phyloP scores from a whole-genome alignment of 768 basidiomycete genomes.

The Boletus barrowsii region DNA sequence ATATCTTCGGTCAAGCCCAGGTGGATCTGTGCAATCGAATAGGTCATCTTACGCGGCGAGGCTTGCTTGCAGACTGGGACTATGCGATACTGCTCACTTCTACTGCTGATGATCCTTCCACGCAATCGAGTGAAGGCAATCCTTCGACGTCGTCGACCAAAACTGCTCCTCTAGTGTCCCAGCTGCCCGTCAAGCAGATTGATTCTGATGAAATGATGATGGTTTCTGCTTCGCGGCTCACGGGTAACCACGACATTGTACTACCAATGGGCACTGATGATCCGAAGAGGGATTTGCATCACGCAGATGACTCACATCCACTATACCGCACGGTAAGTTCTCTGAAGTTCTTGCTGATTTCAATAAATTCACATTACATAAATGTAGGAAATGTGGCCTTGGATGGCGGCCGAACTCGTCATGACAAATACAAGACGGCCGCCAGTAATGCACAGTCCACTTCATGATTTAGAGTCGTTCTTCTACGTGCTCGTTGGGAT shows the following conservation, averaged over 20 bases:
- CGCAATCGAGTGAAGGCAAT: too few species aligned
- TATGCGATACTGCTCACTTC: background rate
- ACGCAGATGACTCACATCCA: background rate
- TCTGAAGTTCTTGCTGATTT: too few species aligned
- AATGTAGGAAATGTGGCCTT: background rate
- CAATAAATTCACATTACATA: background rate
- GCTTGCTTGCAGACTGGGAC: background rate
- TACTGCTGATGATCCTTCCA: background rate
- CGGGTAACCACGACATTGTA: background rate
- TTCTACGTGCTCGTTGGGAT: background rate
- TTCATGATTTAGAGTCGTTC: background rate
- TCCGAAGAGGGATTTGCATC: background rate
- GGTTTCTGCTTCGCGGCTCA: background rate
- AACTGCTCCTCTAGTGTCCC: too few species aligned
- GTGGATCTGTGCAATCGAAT: background rate
- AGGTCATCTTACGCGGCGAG: background rate
- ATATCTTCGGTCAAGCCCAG: too few species aligned
- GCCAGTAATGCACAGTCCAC: background rate
- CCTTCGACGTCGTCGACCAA: too few species aligned
- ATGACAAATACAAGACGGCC: conserved; percentile 4
- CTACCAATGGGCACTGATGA: background rate
- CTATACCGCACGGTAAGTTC: background rate
- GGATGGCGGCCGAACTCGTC: conserved; percentile 1
- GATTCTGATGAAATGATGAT: too few species aligned
- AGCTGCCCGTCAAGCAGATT: background rate